These are phyloP conservation scores for Cutaneotrichosporon cavernicola DNA, from an alignment of 1,284 basidiomycete genomes.

Conservation along the genomic window DNA sequence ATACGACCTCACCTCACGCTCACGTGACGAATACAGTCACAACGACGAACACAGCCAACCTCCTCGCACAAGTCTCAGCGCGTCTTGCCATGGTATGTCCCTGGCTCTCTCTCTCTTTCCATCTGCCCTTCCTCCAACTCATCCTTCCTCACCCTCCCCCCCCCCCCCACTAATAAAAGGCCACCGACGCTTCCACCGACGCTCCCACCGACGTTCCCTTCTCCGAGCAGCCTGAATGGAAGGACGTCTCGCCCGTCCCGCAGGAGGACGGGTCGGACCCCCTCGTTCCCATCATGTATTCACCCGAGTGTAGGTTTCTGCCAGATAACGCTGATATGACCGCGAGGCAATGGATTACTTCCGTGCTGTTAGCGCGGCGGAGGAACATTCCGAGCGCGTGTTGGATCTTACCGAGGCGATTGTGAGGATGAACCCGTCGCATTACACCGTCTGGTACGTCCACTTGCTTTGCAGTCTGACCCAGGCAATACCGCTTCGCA, in stretches of 20 bases:
- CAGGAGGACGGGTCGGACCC: slow-evolving; percentile 75
- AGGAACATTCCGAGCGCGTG: slow-evolving; percentile 74
- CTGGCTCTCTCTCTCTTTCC: no score
- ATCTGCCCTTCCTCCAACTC: no score
- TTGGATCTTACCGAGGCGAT: slow-evolving; percentile 80
- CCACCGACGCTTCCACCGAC: slow-evolving; percentile 12
- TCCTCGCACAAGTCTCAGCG: no score
- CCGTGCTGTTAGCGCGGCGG: slow-evolving; percentile 70
- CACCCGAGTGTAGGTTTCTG: slow-evolving; percentile 69
- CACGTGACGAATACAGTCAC: no score
- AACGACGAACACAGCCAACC: no score
- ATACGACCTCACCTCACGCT: no score
- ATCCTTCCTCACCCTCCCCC: no score
- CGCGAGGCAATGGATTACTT: slow-evolving; percentile 90
- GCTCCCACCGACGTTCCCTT: slow-evolving; percentile 56
- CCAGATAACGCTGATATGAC: slow-evolving; percentile 58
- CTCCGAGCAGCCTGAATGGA: slow-evolving; percentile 68
- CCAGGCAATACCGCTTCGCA: slow-evolving; percentile 87
- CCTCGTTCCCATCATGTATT: slow-evolving; percentile 85
- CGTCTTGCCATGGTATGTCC: no score
- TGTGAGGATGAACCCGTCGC: slow-evolving; percentile 83
- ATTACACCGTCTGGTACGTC: slow-evolving; percentile 84
- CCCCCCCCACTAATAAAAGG: neutral
- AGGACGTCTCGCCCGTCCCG: slow-evolving; percentile 71
- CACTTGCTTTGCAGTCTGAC: slow-evolving; percentile 16